Conservation (phyloP, 2,329 filamentous ascomycete species). For the Fusarium papillatum region DNA sequence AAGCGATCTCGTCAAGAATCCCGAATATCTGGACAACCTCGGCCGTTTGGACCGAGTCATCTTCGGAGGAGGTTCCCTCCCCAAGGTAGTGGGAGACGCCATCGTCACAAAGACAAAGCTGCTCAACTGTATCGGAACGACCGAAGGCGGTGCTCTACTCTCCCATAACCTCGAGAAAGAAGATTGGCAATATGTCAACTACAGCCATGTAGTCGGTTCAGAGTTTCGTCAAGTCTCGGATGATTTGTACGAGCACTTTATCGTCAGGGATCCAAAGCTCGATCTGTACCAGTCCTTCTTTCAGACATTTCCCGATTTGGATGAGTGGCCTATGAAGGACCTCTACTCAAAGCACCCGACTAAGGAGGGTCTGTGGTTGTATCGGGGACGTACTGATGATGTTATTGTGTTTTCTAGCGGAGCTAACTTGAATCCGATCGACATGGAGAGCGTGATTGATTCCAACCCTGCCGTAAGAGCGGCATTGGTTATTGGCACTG, state of each 20-base stretch:
- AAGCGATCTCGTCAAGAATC: conserved; percentile 37
- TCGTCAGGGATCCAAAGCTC: conserved; percentile 44
- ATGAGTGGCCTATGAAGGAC: conserved; percentile 60
- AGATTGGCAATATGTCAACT: conserved; percentile 49
- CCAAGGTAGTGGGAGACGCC: conserved; percentile 45
- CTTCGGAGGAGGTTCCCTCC: conserved; percentile 48
- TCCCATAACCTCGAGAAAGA: conserved; percentile 35
- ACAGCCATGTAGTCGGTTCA: conserved; percentile 35
- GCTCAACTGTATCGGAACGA: conserved; percentile 46
- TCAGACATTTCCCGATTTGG: conserved; percentile 53
- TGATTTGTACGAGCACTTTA: conserved; percentile 50
- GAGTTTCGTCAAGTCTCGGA: conserved; percentile 35
- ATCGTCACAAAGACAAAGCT: conserved; percentile 43
- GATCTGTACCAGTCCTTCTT: conserved; percentile 52
- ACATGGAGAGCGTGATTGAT: conserved; percentile 50
- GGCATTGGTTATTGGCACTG: conserved; percentile 50
- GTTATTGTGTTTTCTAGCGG: conserved; percentile 57
- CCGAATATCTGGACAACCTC: conserved; percentile 24
- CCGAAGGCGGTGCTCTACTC: conserved; percentile 44
- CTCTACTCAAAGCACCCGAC: conserved; percentile 55
- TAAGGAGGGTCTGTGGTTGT: conserved; percentile 49
- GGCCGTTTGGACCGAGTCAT: conserved; percentile 36
- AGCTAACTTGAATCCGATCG: conserved; percentile 57
- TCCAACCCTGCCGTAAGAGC: conserved; percentile 46
- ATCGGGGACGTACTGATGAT: conserved; percentile 54